A percentile compares a stretch with the other conserved stretches of the same genome.
Evolutionary conservation across 257 asterid genomes (phyloP).

Genomic region (Echites panduratus): DNA sequence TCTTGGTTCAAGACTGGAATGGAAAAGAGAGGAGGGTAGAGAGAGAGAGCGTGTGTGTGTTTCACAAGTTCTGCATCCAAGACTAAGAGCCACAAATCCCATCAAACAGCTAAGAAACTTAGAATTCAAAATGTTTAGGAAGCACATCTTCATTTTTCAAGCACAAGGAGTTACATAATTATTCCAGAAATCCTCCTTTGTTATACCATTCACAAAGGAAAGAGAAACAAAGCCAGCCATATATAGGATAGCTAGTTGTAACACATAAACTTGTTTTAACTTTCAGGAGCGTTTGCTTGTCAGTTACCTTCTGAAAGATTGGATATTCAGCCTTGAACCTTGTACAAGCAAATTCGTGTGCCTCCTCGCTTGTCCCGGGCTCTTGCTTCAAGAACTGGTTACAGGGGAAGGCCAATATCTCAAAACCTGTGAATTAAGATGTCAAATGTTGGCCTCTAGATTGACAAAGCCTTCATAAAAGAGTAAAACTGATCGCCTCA

Average conservation of each 20-base stretch:
- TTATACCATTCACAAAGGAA: background rate
- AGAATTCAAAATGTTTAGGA: background rate
- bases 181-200: background rate
- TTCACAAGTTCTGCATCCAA: background rate
- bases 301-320: slow-evolving; percentile 84
- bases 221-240: background rate
- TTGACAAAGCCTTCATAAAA: background rate
- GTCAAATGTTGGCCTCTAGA: background rate
- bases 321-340: slow-evolving; percentile 87
- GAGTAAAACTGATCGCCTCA: background rate
- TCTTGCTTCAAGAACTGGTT: slow-evolving; percentile 87
- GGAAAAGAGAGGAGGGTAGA: background rate
- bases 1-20: background rate
- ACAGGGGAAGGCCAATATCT: slow-evolving; percentile 88
- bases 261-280: background rate
- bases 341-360: slow-evolving; percentile 73
- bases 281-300: no score
- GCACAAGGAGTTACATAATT: background rate
- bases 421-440: slow-evolving; percentile 48
- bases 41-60: no score
- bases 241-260: background rate
- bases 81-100: background rate
- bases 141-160: background rate
- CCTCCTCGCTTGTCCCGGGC: slow-evolving; percentile 76
- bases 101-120: background rate